Conservation (phyloP, 176 grass and related monocot species). For the Cymbopogon citratus region DNA sequence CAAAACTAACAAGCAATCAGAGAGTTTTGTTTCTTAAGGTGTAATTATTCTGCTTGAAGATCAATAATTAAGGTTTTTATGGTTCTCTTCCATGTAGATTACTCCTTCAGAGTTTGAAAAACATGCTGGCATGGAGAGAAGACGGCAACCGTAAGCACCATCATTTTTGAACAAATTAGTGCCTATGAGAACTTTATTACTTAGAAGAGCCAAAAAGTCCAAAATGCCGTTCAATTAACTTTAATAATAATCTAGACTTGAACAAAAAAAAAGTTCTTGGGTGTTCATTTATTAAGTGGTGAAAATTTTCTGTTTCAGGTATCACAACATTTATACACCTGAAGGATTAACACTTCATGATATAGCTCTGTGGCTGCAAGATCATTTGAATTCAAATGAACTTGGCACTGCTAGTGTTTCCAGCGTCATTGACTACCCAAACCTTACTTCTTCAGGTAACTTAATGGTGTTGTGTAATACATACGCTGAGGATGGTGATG, state of each 20-base stretch:
- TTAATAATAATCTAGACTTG: neutral
- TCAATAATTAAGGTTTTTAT: conserved; percentile 1
- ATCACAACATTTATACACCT: conserved; percentile 66
- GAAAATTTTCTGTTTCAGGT: conserved; percentile 42
- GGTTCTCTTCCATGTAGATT: conserved; percentile 48
- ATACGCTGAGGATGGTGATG: neutral
- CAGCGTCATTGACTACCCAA: conserved; percentile 31
- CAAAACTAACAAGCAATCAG: conserved; percentile 17
- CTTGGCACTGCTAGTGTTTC: conserved; percentile 9
- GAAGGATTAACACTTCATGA: conserved; percentile 71
- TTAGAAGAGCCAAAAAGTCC: neutral
- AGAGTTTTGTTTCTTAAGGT: neutral
- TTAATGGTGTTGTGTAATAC: neutral
- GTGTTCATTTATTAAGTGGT: conserved; percentile 7
- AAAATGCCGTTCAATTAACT: neutral
- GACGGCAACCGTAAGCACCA: conserved; percentile 64
- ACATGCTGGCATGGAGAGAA: conserved; percentile 61
- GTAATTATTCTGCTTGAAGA: conserved; percentile 17
- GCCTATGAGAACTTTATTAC: neutral
- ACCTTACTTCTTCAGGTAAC: conserved; percentile 42
- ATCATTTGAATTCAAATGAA: conserved; percentile 34
- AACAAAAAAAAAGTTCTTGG: conserved; percentile 5
- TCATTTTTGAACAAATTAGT: neutral
- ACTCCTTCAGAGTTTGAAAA: conserved; percentile 77
- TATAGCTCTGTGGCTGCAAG: conserved; percentile 45